These are phyloP conservation scores for Rhodamnia rubescens DNA, from an alignment of 345 rosid genomes.

Conservation along the genomic window DNA sequence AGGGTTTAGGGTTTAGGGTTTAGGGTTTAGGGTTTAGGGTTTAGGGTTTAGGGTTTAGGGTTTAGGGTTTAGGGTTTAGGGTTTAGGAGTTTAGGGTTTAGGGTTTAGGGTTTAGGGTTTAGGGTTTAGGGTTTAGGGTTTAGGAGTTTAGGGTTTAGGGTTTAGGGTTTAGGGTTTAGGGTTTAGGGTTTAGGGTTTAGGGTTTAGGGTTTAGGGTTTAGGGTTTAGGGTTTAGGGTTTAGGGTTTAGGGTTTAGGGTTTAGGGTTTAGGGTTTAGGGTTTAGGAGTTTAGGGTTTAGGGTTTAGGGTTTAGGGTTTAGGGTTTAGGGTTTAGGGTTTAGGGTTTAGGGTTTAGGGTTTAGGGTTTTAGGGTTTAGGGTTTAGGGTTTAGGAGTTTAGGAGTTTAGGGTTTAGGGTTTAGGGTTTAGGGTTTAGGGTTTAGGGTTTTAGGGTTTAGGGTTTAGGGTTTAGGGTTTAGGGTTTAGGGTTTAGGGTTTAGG, in stretches of 20 bases:
- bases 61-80: conserved; percentile 7
- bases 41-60: conserved; percentile 1
- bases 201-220: conserved; percentile 1
- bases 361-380: background rate
- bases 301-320: background rate
- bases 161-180: conserved; percentile 4
- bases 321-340: background rate
- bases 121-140: conserved; percentile 4
- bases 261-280: background rate
- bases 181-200: conserved; percentile 3
- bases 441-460: background rate
- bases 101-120: conserved; percentile 9
- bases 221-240: conserved; percentile 2
- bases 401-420: background rate
- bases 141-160: conserved; percentile 3
- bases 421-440: background rate
- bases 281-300: background rate
- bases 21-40: conserved; percentile 1
- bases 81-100: conserved; percentile 8
- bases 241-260: background rate
- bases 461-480: background rate
- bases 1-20: background rate
- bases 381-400: too few relatives aligned
- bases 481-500: conserved; percentile 3
- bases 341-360: background rate